These are phyloP conservation scores for Saccharomycopsis guyanensis DNA, from an alignment of 805 yeast genomes.

Conservation along the genomic window DNA sequence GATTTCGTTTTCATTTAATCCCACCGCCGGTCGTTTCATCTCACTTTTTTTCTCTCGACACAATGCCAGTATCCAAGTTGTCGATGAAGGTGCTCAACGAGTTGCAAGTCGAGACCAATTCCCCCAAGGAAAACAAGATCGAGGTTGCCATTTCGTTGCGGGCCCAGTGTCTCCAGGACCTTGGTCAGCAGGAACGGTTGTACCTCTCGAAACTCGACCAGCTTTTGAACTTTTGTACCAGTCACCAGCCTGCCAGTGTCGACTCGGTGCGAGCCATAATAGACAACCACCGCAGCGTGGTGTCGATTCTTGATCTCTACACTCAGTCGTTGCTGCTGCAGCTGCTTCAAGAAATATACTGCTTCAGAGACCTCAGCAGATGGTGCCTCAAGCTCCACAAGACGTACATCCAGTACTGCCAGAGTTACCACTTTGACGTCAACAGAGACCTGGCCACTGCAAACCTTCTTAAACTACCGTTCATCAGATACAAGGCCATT, in stretches of 20 bases:
- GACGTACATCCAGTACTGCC: slow-evolving; percentile 10
- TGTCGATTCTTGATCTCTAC: neutral
- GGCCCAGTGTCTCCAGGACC: slow-evolving; percentile 6
- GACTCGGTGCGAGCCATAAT: neutral
- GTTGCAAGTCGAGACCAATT: slow-evolving; percentile 12
- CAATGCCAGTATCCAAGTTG: slow-evolving; percentile 14
- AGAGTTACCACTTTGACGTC: slow-evolving; percentile 3
- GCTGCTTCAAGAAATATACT: slow-evolving; percentile 16
- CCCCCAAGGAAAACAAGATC: slow-evolving; percentile 10
- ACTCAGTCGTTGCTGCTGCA: neutral
- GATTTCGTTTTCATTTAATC: neutral
- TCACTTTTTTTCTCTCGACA: neutral
- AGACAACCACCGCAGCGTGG: neutral
- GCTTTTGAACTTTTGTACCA: slow-evolving; percentile 4
- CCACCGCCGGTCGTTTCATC: neutral
- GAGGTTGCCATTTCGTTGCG: slow-evolving; percentile 16
- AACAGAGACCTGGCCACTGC: neutral
- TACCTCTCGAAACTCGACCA: slow-evolving; percentile 8
- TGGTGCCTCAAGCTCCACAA: slow-evolving; percentile 17
- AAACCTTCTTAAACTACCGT: slow-evolving; percentile 15
- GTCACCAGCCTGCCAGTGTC: neutral
- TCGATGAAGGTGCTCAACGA: slow-evolving; percentile 18
- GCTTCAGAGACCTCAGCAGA: slow-evolving; percentile 14
- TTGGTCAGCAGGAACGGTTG: slow-evolving; percentile 7
- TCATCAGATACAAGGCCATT: slow-evolving; percentile 18